Percentiles rank a stretch among this genome's conserved stretches.
Conservation (phyloP, 169 alveolate species). For the Plasmodium relictum region DNA sequence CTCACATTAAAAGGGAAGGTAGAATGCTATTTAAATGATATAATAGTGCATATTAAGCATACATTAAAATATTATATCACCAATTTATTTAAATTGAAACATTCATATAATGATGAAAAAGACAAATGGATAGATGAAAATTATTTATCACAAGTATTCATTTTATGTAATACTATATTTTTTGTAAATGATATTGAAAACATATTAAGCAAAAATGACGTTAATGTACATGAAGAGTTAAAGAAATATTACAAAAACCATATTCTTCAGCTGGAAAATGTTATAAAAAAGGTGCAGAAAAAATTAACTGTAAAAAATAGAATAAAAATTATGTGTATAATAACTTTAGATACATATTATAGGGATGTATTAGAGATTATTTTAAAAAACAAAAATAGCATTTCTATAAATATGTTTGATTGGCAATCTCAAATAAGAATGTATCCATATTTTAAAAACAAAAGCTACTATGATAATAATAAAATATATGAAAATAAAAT, state of each 20-base stretch:
- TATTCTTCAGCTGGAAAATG: conserved; percentile 86
- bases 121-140: conserved; percentile 74
- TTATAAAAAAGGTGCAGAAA: conserved; percentile 94
- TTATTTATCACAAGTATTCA: conserved; percentile 63
- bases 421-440: conserved; percentile 97
- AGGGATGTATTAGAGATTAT: conserved; percentile 95
- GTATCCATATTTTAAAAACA: conserved; percentile 78
- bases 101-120: conserved; percentile 27
- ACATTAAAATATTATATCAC: conserved; percentile 56
- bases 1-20: conserved; percentile 45
- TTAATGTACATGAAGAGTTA: conserved; percentile 81
- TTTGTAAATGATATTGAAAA: conserved; percentile 77
- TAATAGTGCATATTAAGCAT: conserved; percentile 59
- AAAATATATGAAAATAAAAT: background rate
- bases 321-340: conserved; percentile 95
- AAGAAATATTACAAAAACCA: conserved; percentile 84
- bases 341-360: conserved; percentile 96
- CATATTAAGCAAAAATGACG: conserved; percentile 80
- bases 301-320: conserved; percentile 90
- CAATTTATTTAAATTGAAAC: conserved; percentile 27
- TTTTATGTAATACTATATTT: conserved; percentile 64
- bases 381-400: conserved; percentile 88
- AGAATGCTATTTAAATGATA: conserved; percentile 66
- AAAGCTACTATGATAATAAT: background rate
- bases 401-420: conserved; percentile 93